A percentile compares a stretch with the other conserved stretches of the same genome.
These are phyloP conservation scores for Eragrostis nindensis DNA, from an alignment of 176 grass and related monocot genomes.

Conservation along the genomic window DNA sequence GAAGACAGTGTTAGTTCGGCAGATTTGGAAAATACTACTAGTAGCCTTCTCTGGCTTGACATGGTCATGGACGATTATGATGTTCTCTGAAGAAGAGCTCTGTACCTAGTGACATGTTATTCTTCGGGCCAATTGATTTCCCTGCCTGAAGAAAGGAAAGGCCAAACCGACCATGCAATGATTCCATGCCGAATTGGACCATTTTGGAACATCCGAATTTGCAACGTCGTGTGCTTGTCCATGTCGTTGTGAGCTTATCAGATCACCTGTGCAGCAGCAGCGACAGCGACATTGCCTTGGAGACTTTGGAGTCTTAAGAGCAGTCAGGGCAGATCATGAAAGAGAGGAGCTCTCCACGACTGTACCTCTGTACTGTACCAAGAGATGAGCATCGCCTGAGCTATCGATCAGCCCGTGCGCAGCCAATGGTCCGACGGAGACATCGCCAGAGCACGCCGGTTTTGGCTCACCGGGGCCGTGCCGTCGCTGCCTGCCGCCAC, in stretches of 20 bases:
- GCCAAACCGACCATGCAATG: neutral
- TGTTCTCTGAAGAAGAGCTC: too few relatives aligned
- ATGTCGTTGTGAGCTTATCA: neutral
- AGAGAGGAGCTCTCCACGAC: neutral
- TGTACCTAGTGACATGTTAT: too few relatives aligned
- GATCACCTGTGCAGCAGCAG: neutral
- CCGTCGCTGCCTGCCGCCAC: too few relatives aligned
- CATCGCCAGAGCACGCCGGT: too few relatives aligned
- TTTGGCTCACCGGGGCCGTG: too few relatives aligned
- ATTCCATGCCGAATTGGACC: neutral
- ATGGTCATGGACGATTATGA: too few relatives aligned
- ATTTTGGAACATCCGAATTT: neutral
- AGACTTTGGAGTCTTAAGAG: neutral
- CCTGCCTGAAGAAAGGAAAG: neutral
- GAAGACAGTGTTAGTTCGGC: constrained; percentile 42
- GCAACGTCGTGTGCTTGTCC: neutral
- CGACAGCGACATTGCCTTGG: neutral
- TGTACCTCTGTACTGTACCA: too few relatives aligned
- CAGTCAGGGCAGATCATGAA: neutral
- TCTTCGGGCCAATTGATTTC: neutral
- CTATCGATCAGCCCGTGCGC: neutral
- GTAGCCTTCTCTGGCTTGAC: too few relatives aligned
- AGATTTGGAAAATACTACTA: too few relatives aligned
- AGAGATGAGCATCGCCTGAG: neutral
- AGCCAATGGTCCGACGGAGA: neutral